Percentiles rank a stretch among this genome's conserved stretches.
phyloP scores from a whole-genome alignment of 495 filamentous ascomycete genomes.

The Lepidopterella palustris region DNA sequence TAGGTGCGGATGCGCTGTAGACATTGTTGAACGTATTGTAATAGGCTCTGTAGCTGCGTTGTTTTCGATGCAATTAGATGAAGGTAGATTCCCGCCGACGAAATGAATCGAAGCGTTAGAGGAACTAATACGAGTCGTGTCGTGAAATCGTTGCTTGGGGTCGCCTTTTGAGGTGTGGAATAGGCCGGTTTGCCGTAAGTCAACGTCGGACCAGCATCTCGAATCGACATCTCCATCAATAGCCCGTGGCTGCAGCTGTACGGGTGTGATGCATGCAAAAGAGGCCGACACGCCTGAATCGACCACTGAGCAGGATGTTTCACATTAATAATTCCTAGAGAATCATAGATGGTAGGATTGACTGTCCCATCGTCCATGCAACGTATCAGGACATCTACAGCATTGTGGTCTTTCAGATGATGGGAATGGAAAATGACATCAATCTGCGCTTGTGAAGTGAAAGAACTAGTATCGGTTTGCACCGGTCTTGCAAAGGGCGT shows the following conservation, averaged over 20 bases:
- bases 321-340: slow-evolving; percentile 73
- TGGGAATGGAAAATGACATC: slow-evolving; percentile 64
- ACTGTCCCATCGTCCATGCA: slow-evolving; percentile 73
- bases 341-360: slow-evolving; percentile 82
- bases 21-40: slow-evolving; percentile 73
- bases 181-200: slow-evolving; percentile 32
- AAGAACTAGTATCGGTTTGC: slow-evolving; percentile 51
- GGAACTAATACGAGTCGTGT: slow-evolving; percentile 52
- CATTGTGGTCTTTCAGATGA: slow-evolving; percentile 53
- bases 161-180: background rate
- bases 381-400: slow-evolving; percentile 75
- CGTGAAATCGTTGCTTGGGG: background rate
- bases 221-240: slow-evolving; percentile 39
- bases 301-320: slow-evolving; percentile 29
- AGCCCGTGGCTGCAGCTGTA: slow-evolving; percentile 71
- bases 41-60: slow-evolving; percentile 75
- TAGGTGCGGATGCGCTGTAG: slow-evolving; percentile 67
- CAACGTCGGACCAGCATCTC: background rate
- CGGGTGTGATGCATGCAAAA: slow-evolving; percentile 64
- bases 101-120: slow-evolving; percentile 75
- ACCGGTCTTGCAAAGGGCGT: slow-evolving; percentile 11
- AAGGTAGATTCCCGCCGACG: slow-evolving; percentile 69
- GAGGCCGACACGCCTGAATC: slow-evolving; percentile 7
- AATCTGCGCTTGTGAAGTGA: slow-evolving; percentile 61
- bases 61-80: slow-evolving; percentile 79